Conservation (phyloP, 2,329 filamentous ascomycete species). For the Colletotrichum tofieldiae region DNA sequence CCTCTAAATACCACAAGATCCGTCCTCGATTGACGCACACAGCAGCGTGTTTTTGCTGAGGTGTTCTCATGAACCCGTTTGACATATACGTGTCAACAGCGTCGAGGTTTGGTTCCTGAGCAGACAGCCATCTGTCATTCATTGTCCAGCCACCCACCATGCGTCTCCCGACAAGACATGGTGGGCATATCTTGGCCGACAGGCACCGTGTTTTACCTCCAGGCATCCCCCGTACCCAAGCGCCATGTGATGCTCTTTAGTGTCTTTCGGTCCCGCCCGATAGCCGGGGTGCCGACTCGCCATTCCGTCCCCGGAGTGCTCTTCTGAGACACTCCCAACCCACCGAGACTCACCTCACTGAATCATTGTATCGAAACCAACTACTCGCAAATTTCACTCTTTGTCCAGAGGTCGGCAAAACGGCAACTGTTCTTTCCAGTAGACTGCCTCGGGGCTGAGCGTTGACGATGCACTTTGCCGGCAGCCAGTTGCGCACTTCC, state of each 20-base stretch:
- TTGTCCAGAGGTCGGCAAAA: too few species aligned
- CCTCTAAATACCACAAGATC: constrained; percentile 6
- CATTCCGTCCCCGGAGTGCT: background rate
- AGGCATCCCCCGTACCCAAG: constrained; percentile 24
- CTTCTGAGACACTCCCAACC: background rate
- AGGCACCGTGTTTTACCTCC: constrained; percentile 28
- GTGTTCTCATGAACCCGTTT: background rate
- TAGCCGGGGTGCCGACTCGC: constrained; percentile 11
- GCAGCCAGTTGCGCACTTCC: background rate
- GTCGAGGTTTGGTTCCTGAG: background rate
- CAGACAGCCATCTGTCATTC: background rate
- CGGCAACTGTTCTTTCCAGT: background rate
- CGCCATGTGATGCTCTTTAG: constrained; percentile 34
- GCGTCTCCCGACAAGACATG: background rate
- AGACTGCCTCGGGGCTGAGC: too few species aligned
- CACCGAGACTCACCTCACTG: background rate
- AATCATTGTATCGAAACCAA: background rate
- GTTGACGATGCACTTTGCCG: background rate
- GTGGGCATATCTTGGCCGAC: constrained; percentile 6
- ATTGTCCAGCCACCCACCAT: background rate
- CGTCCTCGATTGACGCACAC: background rate
- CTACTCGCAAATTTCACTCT: background rate
- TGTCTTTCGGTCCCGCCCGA: constrained; percentile 27
- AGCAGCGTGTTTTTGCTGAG: background rate
- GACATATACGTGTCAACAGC: background rate